These are phyloP conservation scores for Magnolia officinalis DNA, from an alignment of 164 flowering plant species.

Conservation along the genomic window DNA sequence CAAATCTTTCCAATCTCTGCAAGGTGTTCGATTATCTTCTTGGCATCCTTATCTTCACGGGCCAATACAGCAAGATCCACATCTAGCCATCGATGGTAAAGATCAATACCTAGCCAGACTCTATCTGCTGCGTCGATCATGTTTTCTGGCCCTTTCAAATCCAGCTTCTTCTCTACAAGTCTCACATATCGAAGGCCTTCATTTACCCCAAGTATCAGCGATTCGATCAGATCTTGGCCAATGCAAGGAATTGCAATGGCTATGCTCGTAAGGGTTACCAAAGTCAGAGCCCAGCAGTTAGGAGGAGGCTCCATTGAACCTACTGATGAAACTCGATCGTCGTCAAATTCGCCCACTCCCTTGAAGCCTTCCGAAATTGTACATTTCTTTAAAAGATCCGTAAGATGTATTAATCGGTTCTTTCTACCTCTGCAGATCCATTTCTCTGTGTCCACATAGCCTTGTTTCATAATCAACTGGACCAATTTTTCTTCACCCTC, in stretches of 20 bases:
- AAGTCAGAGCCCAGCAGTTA: slow-evolving; percentile 64
- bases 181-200: slow-evolving; percentile 45
- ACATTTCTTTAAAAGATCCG: slow-evolving; percentile 31
- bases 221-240: slow-evolving; percentile 8
- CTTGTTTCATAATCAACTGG: slow-evolving; percentile 31
- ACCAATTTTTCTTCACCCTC: slow-evolving; percentile 56
- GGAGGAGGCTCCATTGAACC: slow-evolving; percentile 24
- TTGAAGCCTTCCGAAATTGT: slow-evolving; percentile 24
- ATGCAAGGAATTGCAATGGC: slow-evolving; percentile 49
- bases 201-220: slow-evolving; percentile 27
- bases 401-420: slow-evolving; percentile 37
- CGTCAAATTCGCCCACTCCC: slow-evolving; percentile 49
- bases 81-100: neutral
- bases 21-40: neutral
- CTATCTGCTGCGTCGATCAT: slow-evolving; percentile 26
- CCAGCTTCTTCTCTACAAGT: slow-evolving; percentile 36
- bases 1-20: neutral
- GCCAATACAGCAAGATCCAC: neutral
- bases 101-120: neutral
- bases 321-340: slow-evolving; percentile 34
- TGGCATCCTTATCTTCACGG: neutral
- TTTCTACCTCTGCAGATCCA: slow-evolving; percentile 38
- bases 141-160: slow-evolving; percentile 21
- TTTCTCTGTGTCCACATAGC: slow-evolving; percentile 33
- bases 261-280: slow-evolving; percentile 58